Conservation (phyloP, 1,139 yeast genomes). For the Debaryomyces coudertii region DNA sequence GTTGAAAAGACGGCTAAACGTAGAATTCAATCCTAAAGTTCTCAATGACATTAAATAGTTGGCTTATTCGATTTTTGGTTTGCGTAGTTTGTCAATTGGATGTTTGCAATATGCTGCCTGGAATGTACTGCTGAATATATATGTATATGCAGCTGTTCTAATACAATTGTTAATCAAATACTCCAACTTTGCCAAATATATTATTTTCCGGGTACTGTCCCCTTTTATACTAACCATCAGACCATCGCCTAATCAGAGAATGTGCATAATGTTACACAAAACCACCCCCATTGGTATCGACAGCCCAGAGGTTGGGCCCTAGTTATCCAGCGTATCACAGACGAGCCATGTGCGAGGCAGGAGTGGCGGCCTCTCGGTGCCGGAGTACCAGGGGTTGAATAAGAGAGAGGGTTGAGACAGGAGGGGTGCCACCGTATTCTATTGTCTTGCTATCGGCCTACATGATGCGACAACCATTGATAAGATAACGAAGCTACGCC, state of each 20-base stretch:
- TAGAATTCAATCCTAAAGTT: conserved; percentile 45
- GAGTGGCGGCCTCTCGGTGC: background rate
- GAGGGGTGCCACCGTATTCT: background rate
- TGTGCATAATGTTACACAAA: background rate
- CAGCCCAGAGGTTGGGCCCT: background rate
- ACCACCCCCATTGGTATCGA: background rate
- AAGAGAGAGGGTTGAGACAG: background rate
- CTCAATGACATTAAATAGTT: conserved; percentile 41
- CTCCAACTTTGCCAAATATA: background rate
- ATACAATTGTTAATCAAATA: conserved; percentile 3
- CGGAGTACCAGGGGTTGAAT: background rate
- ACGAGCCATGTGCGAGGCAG: background rate
- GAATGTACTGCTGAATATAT: background rate
- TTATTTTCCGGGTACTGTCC: conserved; percentile 5
- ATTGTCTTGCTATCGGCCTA: conserved; percentile 7
- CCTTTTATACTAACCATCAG: conserved; percentile 5
- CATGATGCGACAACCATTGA: conserved; percentile 4
- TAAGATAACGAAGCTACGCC: conserved; percentile 1
- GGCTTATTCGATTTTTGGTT: background rate
- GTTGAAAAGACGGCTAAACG: conserved; percentile 41
- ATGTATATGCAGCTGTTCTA: background rate
- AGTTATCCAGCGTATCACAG: background rate
- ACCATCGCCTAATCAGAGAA: conserved; percentile 6
- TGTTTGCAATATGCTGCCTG: background rate
- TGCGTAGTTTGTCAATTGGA: background rate